These are phyloP conservation scores for Symbiodinium natans DNA, from an alignment of 73 alveolate genomes.

Conservation along the genomic window DNA sequence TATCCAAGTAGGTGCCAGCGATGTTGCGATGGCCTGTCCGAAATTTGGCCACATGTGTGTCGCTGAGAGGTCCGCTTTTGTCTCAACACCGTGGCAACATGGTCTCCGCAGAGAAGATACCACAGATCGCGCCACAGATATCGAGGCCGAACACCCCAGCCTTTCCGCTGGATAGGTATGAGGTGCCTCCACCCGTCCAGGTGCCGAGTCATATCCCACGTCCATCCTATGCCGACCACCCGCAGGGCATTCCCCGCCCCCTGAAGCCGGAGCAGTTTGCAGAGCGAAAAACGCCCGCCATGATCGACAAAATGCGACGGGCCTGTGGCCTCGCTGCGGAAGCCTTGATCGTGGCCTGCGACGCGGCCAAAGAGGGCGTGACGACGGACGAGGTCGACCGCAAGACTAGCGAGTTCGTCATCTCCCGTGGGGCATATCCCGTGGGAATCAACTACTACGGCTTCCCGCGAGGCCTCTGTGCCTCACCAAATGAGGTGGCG, in stretches of 20 bases:
- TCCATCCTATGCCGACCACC: slow-evolving; percentile 87
- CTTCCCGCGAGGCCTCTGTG: slow-evolving; percentile 99
- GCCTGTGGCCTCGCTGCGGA: slow-evolving; percentile 88
- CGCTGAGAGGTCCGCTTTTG: neutral
- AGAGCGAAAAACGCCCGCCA: slow-evolving; percentile 28
- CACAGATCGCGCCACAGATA: neutral
- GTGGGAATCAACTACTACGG: slow-evolving; percentile 98
- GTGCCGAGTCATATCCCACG: slow-evolving; percentile 86
- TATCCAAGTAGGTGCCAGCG: too few relatives aligned
- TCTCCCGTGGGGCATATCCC: slow-evolving; percentile 97
- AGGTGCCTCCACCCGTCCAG: slow-evolving; percentile 85
- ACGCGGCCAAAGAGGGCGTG: slow-evolving; percentile 97
- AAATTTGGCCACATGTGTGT: neutral
- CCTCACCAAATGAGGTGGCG: slow-evolving; percentile 98
- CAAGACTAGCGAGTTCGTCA: slow-evolving; percentile 97
- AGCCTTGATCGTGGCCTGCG: slow-evolving; percentile 94
- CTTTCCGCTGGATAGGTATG: slow-evolving; percentile 21
- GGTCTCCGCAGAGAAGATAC: neutral
- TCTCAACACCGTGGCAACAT: too few relatives aligned
- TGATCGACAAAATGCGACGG: slow-evolving; percentile 18
- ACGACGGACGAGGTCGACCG: slow-evolving; percentile 98
- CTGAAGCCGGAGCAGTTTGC: slow-evolving; percentile 26
- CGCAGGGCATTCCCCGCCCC: slow-evolving; percentile 52
- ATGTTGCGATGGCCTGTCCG: neutral
- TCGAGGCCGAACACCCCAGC: slow-evolving; percentile 60